Conservation (phyloP, 106 monocot genomes). For the Dioscorea dumetorum region DNA sequence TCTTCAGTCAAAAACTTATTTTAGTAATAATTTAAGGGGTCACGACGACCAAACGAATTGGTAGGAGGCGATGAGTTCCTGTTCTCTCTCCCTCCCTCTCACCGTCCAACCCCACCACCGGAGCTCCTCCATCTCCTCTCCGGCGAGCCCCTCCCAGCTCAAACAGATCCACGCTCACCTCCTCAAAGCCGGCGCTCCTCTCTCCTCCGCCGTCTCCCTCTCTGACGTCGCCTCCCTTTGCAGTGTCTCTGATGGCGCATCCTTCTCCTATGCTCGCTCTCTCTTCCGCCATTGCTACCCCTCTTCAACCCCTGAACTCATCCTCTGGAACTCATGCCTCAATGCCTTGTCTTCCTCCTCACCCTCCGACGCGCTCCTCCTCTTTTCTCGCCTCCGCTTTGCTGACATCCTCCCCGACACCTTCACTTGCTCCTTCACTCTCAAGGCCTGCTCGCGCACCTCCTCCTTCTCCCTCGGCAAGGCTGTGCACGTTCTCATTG, state of each 20-base stretch:
- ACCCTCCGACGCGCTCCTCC: constrained; percentile 29
- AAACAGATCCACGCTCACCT: constrained; percentile 50
- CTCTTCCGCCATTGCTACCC: constrained; percentile 18
- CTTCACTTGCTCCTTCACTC: constrained; percentile 43
- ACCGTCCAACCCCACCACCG: neutral
- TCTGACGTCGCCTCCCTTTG: constrained; percentile 22
- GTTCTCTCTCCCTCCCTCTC: too few species aligned
- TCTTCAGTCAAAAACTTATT: too few species aligned
- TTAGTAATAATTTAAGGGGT: too few species aligned
- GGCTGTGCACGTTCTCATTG: constrained; percentile 29
- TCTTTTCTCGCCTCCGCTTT: constrained; percentile 37
- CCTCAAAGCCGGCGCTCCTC: constrained; percentile 32
- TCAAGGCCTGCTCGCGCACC: constrained; percentile 47
- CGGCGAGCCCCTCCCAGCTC: constrained; percentile 32
- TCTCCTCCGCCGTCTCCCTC: constrained; percentile 28
- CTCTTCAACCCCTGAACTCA: constrained; percentile 12
- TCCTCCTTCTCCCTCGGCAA: constrained; percentile 10
- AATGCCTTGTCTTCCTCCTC: constrained; percentile 24
- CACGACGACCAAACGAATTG: too few species aligned
- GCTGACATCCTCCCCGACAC: constrained; percentile 30
- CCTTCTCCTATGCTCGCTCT: constrained; percentile 33
- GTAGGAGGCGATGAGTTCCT: too few species aligned
- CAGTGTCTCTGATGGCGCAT: constrained; percentile 28
- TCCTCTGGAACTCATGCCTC: constrained; percentile 63
- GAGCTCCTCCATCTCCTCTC: constrained; percentile 1